Evolutionary conservation across 2,329 filamentous ascomycete genomes (phyloP).

Genomic region (Blumeriella jaapii): DNA sequence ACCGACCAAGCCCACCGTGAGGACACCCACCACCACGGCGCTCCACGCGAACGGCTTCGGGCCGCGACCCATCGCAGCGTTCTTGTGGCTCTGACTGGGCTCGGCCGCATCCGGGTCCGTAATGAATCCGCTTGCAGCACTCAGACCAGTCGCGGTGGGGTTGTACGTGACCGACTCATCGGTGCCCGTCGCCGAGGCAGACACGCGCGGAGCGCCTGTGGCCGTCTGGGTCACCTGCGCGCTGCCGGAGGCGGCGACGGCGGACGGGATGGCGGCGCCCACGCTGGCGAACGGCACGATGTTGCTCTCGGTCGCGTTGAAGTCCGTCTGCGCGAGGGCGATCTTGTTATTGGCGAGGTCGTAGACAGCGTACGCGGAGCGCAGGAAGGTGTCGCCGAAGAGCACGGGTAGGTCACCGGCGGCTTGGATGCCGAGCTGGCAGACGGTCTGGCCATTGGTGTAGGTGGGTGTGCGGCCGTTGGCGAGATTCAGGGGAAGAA

Average conservation of each 20-base stretch:
- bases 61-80: slow-evolving; percentile 17
- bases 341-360: slow-evolving; percentile 41
- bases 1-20: slow-evolving; percentile 17
- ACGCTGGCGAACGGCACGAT: slow-evolving; percentile 22
- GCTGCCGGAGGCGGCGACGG: slow-evolving; percentile 16
- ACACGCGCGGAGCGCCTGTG: slow-evolving; percentile 19
- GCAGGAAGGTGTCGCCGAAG: slow-evolving; percentile 42
- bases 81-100: slow-evolving; percentile 12
- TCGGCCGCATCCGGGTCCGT: slow-evolving; percentile 2
- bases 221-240: slow-evolving; percentile 22
- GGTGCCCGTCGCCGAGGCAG: slow-evolving; percentile 9
- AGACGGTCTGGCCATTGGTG: slow-evolving; percentile 28
- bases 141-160: slow-evolving; percentile 20
- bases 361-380: slow-evolving; percentile 43
- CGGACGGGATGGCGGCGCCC: slow-evolving; percentile 23
- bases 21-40: slow-evolving; percentile 14
- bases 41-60: slow-evolving; percentile 23
- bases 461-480: slow-evolving; percentile 26
- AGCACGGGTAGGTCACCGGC: slow-evolving; percentile 23
- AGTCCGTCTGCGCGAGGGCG: slow-evolving; percentile 38
- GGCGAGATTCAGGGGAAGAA: slow-evolving; percentile 26
- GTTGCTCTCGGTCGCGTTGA: slow-evolving; percentile 29
- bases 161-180: slow-evolving; percentile 17
- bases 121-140: slow-evolving; percentile 22
- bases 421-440: slow-evolving; percentile 43